Base-by-base conservation (phyloP, 352 stramenopile genomes). In the Hyphochytrium catenoides region DNA sequence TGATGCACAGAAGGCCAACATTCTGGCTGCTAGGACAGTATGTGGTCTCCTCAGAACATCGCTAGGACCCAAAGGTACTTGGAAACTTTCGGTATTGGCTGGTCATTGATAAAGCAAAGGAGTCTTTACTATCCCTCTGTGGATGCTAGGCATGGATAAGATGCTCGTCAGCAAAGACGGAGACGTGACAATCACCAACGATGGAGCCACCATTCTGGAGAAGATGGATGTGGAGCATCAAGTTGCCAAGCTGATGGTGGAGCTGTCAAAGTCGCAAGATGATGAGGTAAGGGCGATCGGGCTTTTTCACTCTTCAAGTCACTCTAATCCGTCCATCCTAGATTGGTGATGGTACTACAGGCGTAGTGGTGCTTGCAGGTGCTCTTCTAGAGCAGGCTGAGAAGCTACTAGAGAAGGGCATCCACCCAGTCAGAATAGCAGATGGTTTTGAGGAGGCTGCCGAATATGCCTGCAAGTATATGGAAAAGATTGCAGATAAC, bases 121-220 rank as follows among this genome's bases (percentile, higher is more conserved):
- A 14, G 14, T 39, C 8, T 30, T 24, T 47, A 28, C 39, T 36
- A 24, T 29, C 49, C 8, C 22, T n/a, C 36, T 44, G 23, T 14
- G 15, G 42, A n/a, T 1, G 37, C 17, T 45, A 74, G 79, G 83
- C 33, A 93, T 95, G 78, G 90, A 98, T 68, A 98, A 98, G 70
- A 97, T 99, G 76, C 75, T 99, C 49, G 87, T 98, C 31, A 95
- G 69, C 45, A 84, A 92, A 42, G 91, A 98, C 56, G 91, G 90
- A 16, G 91, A 99, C 50, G 88, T 98, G 22, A 97, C 90, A 33
- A 96, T 99, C 52, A 98, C 90, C 41, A 99, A 99, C 57, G 93
- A 99, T 50, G 93, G 93, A 34, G 93, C 93, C 26, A 99, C 93
- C 24, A 99, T 99, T 54, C 66, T 99, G 33, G 68, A 95, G 47